Evolutionary conservation across 805 yeast genomes (phyloP).

Genomic region (Cyberlindnera xishuangbannaensis): DNA sequence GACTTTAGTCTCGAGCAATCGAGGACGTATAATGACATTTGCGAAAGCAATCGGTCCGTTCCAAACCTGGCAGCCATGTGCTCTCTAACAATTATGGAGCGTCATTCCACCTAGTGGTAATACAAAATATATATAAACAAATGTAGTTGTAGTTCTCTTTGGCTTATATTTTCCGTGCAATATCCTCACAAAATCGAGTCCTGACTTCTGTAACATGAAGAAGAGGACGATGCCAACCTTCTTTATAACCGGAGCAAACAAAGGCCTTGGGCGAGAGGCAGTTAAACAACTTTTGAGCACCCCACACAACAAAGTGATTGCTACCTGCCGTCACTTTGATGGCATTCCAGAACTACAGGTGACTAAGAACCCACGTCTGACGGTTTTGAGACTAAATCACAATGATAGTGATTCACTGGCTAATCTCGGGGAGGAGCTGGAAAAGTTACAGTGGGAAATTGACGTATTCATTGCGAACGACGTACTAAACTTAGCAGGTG

Average conservation of each 20-base stretch:
- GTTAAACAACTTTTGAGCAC: conserved; percentile 17
- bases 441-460: conserved; percentile 20
- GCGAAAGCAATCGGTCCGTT: too few species aligned
- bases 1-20: too few species aligned
- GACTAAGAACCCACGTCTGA: conserved; percentile 20
- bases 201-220: too few species aligned
- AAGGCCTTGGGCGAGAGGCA: conserved; percentile 22
- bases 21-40: too few species aligned
- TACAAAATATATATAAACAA: too few species aligned
- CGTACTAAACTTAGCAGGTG: conserved; percentile 22
- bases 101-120: too few species aligned
- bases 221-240: conserved; percentile 18
- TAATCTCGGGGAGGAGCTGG: conserved; percentile 16
- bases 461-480: conserved; percentile 34
- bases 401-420: conserved; percentile 12
- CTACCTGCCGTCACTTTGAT: conserved; percentile 17
- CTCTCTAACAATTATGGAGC: too few species aligned
- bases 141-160: too few species aligned
- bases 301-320: conserved; percentile 20
- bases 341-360: conserved; percentile 14
- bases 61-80: too few species aligned
- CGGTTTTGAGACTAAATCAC: conserved; percentile 19
- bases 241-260: conserved; percentile 24
- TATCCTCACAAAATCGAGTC: not conserved
- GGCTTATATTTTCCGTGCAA: not conserved